phyloP scores from a whole-genome alignment of 306 rosid genomes.

The Dicorynia guianensis region DNA sequence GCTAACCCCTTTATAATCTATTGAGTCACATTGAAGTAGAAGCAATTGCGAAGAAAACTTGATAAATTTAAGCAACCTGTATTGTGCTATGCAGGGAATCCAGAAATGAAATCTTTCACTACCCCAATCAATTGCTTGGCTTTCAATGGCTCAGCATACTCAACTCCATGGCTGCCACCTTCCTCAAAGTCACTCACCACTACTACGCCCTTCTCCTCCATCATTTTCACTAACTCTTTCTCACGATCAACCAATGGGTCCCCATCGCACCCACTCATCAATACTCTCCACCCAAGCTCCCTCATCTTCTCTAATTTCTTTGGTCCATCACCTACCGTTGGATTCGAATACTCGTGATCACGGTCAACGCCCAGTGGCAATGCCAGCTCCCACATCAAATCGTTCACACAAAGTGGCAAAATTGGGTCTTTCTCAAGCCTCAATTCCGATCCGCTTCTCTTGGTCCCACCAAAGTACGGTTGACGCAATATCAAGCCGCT shows the following conservation, averaged over 20 bases:
- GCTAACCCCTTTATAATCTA: no score
- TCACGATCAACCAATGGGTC: conserved; percentile 46
- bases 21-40: no score
- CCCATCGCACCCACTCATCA: conserved; percentile 35
- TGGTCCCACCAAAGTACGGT: conserved; percentile 54
- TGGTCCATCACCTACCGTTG: conserved; percentile 41
- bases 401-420: conserved; percentile 39
- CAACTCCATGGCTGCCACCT: conserved; percentile 33
- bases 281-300: conserved; percentile 42
- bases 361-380: conserved; percentile 59
- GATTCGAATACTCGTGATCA: conserved; percentile 53
- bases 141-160: background rate
- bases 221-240: conserved; percentile 23
- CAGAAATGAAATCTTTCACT: conserved; percentile 8
- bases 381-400: conserved; percentile 56
- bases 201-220: conserved; percentile 25
- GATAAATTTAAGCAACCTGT: no score
- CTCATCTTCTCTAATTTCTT: conserved; percentile 32
- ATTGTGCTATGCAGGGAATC: no score
- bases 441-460: conserved; percentile 49
- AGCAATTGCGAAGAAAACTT: no score
- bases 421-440: conserved; percentile 32
- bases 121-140: conserved; percentile 4
- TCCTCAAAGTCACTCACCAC: conserved; percentile 10
- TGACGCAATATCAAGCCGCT: conserved; percentile 57